These are phyloP conservation scores for Themeda triandra DNA, from an alignment of 176 grass and related monocot genomes.

Conservation along the genomic window DNA sequence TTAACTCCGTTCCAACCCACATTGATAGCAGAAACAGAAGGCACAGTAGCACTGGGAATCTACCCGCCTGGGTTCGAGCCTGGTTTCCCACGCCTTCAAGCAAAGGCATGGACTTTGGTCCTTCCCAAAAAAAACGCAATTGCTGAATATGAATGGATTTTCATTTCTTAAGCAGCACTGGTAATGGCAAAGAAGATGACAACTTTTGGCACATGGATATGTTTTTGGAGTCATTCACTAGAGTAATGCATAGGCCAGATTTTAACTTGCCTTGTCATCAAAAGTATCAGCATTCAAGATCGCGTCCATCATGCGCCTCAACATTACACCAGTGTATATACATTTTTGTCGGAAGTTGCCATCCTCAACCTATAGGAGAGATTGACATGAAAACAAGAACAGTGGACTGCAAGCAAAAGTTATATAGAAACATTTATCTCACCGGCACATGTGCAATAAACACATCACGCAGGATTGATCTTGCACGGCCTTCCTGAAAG, in stretches of 20 bases:
- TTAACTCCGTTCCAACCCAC: neutral
- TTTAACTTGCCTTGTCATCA: constrained; percentile 86
- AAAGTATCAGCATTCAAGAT: constrained; percentile 79
- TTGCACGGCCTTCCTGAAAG: constrained; percentile 65
- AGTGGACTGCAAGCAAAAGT: no score
- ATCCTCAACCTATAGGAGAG: constrained; percentile 39
- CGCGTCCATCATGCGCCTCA: constrained; percentile 93
- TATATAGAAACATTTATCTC: constrained; percentile 27
- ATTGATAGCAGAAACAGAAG: neutral
- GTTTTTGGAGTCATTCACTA: neutral
- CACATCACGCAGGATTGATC: constrained; percentile 64
- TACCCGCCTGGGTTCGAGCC: neutral
- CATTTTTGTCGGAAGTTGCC: constrained; percentile 79
- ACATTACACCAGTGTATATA: constrained; percentile 89
- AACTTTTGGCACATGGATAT: neutral
- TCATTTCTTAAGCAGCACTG: neutral
- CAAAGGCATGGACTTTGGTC: neutral
- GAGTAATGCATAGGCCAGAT: neutral
- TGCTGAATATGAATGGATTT: constrained; percentile 8
- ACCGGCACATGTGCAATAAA: constrained; percentile 98
- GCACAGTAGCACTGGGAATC: neutral
- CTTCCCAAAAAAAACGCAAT: neutral
- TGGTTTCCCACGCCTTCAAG: neutral
- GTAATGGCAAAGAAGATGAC: neutral
- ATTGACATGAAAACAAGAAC: no score